Base-by-base conservation (phyloP, 2,329 filamentous ascomycete species). In the Fusarium austroafricanum region DNA sequence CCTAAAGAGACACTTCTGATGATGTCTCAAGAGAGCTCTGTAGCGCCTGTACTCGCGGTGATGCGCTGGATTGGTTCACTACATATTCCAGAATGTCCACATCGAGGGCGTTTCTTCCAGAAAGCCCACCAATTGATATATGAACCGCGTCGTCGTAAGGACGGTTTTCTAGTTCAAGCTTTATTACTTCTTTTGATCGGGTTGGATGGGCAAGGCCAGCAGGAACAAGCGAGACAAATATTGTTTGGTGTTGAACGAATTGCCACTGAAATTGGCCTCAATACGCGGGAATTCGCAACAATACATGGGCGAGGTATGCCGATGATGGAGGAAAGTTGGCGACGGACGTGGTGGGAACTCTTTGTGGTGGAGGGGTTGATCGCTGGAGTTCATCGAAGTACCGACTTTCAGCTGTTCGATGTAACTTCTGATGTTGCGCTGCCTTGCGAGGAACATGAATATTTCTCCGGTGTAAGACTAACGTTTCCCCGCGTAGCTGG, bases 331-430 rank as follows among this genome's bases (percentile, higher is more conserved):
- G 94, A 97, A 78, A 92, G 90, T 76, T 91, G 93, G 87, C 87
- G 93, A 18, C 86, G 94, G 60, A 97, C 94, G 2, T 97, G 94
- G 94, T 97, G 94, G 94, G 93, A 89, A 65, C 75, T 89, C 6
- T 95, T 90, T 75, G 86, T 92, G n/a, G 86, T 93, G 15, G 93
- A 97, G 75, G 92, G 91, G 55, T 91, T 97, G 86, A 86, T 96
- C 69, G 92, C 93, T 7, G 92, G 92, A 5, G 89, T 97, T 69
- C 92, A 92, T 70, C 86, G 89, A 14, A 86, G 88, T 63, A 90
- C 91, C 40, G 90, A 87, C 55, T 92, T 92, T 76, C 78, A 85
- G n/a, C 83, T 92, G 23, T 92, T 88, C 68, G 88, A 90, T 54
- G 84, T 94, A 10, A 79, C 83, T 8, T 85, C 87, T 15, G 89